phyloP scores from a whole-genome alignment of 2,329 filamentous ascomycete species.

The Phyllosticta citribraziliensis region DNA sequence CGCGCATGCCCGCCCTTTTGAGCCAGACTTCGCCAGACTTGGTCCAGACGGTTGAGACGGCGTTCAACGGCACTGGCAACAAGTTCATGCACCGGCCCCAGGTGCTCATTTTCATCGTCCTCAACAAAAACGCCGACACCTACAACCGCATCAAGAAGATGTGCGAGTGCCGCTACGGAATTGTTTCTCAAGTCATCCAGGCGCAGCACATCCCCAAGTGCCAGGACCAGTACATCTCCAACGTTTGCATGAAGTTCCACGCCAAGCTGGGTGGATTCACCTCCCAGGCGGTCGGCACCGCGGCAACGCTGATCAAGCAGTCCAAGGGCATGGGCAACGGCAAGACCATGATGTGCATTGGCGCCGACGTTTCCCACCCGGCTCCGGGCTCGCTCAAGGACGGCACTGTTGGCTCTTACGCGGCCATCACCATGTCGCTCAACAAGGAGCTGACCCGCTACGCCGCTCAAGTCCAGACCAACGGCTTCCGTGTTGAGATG shows the following conservation, averaged over 20 bases:
- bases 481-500: slow-evolving; percentile 74
- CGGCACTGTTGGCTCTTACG: slow-evolving; percentile 55
- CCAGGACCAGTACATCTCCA: slow-evolving; percentile 78
- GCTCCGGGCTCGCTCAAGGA: slow-evolving; percentile 47
- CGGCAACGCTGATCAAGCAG: slow-evolving; percentile 14
- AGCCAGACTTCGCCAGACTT: slow-evolving; percentile 16
- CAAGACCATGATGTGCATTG: slow-evolving; percentile 67
- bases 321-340: slow-evolving; percentile 15
- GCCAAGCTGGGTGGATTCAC: slow-evolving; percentile 86
- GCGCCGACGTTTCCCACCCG: slow-evolving; percentile 82
- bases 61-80: slow-evolving; percentile 48
- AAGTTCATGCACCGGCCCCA: slow-evolving; percentile 52
- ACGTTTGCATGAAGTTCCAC: slow-evolving; percentile 95
- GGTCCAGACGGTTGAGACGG: slow-evolving; percentile 44
- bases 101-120: slow-evolving; percentile 70
- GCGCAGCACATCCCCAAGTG: slow-evolving; percentile 57
- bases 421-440: slow-evolving; percentile 74
- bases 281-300: slow-evolving; percentile 36
- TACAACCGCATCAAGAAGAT: slow-evolving; percentile 88
- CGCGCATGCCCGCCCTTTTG: slow-evolving; percentile 28
- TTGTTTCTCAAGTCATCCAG: slow-evolving; percentile 76
- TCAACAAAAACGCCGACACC: slow-evolving; percentile 56
- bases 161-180: slow-evolving; percentile 74
- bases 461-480: slow-evolving; percentile 69
- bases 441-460: slow-evolving; percentile 66